phyloP scores from a whole-genome alignment of 805 yeast genomes.

The Starmerella etchellsii region DNA sequence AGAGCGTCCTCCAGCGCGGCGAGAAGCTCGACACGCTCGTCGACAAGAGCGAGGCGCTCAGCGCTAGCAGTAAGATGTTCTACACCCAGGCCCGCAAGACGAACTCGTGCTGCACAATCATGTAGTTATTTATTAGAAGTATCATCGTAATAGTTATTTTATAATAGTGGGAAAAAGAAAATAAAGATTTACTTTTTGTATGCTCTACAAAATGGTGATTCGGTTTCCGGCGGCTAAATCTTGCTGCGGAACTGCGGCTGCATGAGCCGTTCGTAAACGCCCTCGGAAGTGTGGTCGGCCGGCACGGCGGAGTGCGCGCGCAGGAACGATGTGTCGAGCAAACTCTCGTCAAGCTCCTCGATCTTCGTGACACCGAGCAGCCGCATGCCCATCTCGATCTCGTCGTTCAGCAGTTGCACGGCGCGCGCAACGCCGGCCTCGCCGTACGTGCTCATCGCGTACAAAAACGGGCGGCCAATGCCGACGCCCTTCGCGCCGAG shows the following conservation, averaged over 20 bases:
- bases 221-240: too few relatives aligned
- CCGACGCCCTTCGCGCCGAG: conserved; percentile 70
- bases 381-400: conserved; percentile 65
- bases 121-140: conserved; percentile 1
- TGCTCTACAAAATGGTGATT: too few relatives aligned
- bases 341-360: conserved; percentile 44
- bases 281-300: conserved; percentile 14
- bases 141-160: too few relatives aligned
- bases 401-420: conserved; percentile 54
- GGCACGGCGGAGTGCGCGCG: conserved; percentile 23
- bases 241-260: conserved; percentile 19
- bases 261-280: conserved; percentile 20
- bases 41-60: conserved; percentile 87
- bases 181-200: too few relatives aligned
- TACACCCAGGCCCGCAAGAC: conserved; percentile 95
- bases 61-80: conserved; percentile 80
- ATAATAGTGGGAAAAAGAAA: too few relatives aligned
- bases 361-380: conserved; percentile 57
- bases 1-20: conserved; percentile 86
- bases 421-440: conserved; percentile 58
- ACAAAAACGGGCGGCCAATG: conserved; percentile 61
- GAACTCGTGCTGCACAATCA: conserved; percentile 59
- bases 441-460: conserved; percentile 71
- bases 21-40: conserved; percentile 89
- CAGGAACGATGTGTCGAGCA: conserved; percentile 45